These are phyloP conservation scores for Talaromyces albobiverticillius DNA, from an alignment of 2,329 filamentous ascomycete species.

Conservation along the genomic window DNA sequence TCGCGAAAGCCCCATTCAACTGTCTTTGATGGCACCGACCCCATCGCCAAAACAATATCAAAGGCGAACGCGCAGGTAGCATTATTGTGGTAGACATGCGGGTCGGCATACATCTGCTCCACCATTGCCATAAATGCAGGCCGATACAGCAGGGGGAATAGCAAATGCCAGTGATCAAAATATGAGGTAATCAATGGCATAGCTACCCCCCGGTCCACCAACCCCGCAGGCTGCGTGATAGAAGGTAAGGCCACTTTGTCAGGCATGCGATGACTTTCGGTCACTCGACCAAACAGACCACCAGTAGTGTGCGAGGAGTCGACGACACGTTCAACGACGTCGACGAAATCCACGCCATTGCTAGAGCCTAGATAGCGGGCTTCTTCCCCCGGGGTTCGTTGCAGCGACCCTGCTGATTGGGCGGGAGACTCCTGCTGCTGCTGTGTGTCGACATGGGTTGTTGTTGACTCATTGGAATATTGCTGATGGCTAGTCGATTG, in stretches of 20 bases:
- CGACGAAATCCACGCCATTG: constrained; percentile 5
- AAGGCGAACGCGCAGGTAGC: constrained; percentile 5
- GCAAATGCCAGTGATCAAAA: constrained; percentile 4
- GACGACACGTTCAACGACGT: constrained; percentile 7
- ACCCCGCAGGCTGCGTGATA: background rate
- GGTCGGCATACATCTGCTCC: constrained; percentile 1
- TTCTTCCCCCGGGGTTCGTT: constrained; percentile 1
- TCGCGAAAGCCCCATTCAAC: constrained; percentile 7
- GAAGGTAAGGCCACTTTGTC: constrained; percentile 6
- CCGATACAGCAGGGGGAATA: constrained; percentile 4
- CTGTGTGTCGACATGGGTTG: background rate
- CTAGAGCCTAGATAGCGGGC: constrained; percentile 6
- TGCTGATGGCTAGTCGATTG: background rate
- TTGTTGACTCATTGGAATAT: background rate
- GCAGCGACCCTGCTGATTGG: background rate
- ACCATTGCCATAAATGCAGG: constrained; percentile 8
- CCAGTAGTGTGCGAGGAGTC: background rate
- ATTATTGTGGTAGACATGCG: constrained; percentile 1
- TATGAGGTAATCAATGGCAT: constrained; percentile 6
- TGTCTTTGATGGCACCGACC: constrained; percentile 1
- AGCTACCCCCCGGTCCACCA: background rate
- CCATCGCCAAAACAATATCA: constrained; percentile 7
- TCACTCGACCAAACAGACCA: background rate
- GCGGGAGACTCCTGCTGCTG: background rate
- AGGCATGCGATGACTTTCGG: background rate